Percentiles rank a stretch among this genome's conserved stretches.
Conservation (phyloP, 495 filamentous ascomycete genomes). For the Parachaetomium inaequale region DNA sequence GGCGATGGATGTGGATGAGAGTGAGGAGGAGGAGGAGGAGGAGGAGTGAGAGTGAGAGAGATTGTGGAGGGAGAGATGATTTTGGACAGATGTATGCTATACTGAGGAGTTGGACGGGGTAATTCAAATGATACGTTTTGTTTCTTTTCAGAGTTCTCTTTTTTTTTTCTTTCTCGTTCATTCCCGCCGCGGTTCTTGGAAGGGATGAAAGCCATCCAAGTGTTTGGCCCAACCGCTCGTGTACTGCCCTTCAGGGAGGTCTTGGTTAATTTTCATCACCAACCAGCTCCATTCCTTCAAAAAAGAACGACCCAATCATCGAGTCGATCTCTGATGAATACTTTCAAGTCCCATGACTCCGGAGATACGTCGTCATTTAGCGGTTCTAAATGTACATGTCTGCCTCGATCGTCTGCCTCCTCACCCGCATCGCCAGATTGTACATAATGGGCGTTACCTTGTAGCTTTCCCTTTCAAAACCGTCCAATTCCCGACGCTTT, state of each 20-base stretch:
- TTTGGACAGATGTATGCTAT: constrained; percentile 24
- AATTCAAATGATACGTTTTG: constrained; percentile 20
- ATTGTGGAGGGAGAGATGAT: background rate
- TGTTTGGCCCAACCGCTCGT: constrained; percentile 33
- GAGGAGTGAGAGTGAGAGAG: constrained; percentile 25
- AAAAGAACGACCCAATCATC: too few species aligned
- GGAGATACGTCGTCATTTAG: too few species aligned
- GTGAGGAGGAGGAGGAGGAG: constrained; percentile 67
- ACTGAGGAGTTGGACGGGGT: constrained; percentile 11
- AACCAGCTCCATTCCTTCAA: too few species aligned
- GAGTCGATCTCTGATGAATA: too few species aligned
- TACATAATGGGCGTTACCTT: too few species aligned
- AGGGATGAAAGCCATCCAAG: constrained; percentile 6
- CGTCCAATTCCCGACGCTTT: too few species aligned
- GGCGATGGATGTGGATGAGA: constrained; percentile 92
- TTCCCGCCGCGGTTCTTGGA: background rate
- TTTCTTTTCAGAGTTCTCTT: background rate
- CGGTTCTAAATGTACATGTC: too few species aligned
- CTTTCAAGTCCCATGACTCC: too few species aligned
- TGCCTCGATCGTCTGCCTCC: too few species aligned
- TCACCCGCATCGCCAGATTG: too few species aligned
- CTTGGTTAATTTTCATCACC: too few species aligned
- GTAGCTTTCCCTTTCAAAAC: too few species aligned
- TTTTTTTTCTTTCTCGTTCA: constrained; percentile 1
- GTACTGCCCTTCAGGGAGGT: constrained; percentile 34